phyloP scores from a whole-genome alignment of 352 stramenopile genomes.

The Thraustotheca clavata region DNA sequence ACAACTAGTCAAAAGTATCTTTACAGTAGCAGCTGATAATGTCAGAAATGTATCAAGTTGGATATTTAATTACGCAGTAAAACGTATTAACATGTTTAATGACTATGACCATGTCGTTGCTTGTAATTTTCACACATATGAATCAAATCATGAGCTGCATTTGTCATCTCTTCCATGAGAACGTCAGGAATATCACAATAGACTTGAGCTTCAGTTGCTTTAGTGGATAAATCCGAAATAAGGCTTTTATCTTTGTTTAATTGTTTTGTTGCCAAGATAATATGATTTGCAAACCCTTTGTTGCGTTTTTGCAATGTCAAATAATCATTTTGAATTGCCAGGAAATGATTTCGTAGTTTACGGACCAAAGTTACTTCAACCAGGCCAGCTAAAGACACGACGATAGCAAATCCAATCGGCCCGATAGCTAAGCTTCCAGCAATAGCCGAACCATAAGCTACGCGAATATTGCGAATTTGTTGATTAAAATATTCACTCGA shows the following conservation, averaged over 20 bases:
- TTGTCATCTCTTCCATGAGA: conserved; percentile 2
- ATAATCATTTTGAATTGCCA: not conserved
- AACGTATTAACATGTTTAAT: too few relatives aligned
- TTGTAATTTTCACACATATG: not conserved
- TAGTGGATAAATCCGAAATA: not conserved
- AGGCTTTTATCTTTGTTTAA: not conserved
- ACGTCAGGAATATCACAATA: not conserved
- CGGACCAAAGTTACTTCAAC: not conserved
- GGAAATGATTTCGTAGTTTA: not conserved
- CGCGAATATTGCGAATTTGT: not conserved
- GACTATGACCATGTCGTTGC: not conserved
- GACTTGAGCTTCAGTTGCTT: not conserved
- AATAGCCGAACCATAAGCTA: not conserved
- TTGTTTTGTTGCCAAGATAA: not conserved
- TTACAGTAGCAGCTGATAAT: too few relatives aligned
- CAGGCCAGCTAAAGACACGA: not conserved
- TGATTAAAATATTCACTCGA: not conserved
- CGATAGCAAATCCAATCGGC: not conserved
- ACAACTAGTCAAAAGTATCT: too few relatives aligned
- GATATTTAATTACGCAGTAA: too few relatives aligned
- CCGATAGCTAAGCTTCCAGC: not conserved
- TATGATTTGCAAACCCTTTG: not conserved
- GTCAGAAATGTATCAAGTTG: too few relatives aligned
- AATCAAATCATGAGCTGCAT: not conserved
- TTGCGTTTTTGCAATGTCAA: not conserved